These are phyloP conservation scores for Aspergillus fumigatiaffinis DNA, from an alignment of 2,329 filamentous ascomycete species.

Conservation along the genomic window DNA sequence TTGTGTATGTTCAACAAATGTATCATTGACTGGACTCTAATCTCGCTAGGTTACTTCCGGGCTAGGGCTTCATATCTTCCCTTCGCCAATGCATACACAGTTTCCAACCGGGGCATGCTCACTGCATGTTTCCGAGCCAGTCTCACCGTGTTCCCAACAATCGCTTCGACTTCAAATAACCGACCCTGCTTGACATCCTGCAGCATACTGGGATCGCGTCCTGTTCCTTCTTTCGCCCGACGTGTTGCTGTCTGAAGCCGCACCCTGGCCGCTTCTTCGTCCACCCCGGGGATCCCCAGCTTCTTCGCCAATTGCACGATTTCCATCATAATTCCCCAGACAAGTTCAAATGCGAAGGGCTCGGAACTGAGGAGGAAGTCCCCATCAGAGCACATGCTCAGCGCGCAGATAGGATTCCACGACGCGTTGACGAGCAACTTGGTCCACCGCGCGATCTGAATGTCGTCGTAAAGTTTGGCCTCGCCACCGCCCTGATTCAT, in stretches of 20 bases:
- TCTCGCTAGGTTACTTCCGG: neutral
- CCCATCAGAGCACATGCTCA: slow-evolving; percentile 52
- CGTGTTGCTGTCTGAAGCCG: slow-evolving; percentile 37
- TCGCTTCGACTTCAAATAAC: slow-evolving; percentile 49
- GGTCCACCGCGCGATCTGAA: slow-evolving; percentile 57
- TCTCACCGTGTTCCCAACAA: slow-evolving; percentile 46
- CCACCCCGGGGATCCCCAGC: slow-evolving; percentile 36
- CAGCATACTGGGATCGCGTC: slow-evolving; percentile 49
- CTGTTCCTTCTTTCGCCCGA: slow-evolving; percentile 31
- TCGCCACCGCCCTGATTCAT: slow-evolving; percentile 44
- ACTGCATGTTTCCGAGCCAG: slow-evolving; percentile 40
- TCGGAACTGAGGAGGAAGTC: slow-evolving; percentile 45
- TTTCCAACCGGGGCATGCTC: slow-evolving; percentile 39
- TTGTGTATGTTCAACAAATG: too few relatives aligned
- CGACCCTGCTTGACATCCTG: slow-evolving; percentile 43
- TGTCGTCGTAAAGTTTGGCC: slow-evolving; percentile 49
- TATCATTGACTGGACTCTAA: neutral
- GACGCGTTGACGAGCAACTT: slow-evolving; percentile 60
- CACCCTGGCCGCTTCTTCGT: slow-evolving; percentile 32
- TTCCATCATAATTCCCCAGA: slow-evolving; percentile 45
- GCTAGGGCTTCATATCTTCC: slow-evolving; percentile 17
- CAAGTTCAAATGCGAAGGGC: slow-evolving; percentile 28
- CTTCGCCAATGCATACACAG: slow-evolving; percentile 45
- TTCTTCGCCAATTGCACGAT: slow-evolving; percentile 40
- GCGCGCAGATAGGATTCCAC: slow-evolving; percentile 59